Conservation (phyloP, 306 rosid genomes). For the Trichosanthes cucumerina region DNA sequence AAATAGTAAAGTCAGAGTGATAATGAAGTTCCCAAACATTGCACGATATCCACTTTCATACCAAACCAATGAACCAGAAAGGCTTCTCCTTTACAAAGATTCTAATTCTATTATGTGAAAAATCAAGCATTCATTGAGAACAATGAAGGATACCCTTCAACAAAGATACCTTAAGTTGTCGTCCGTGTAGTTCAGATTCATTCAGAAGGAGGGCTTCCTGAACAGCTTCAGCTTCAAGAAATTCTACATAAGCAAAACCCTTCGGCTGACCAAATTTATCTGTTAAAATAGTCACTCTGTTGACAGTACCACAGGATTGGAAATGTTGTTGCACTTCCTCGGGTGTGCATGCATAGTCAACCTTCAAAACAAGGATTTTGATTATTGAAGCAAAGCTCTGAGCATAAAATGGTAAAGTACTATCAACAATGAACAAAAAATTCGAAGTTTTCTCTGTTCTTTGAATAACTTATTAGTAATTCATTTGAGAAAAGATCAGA, state of each 20-base stretch:
- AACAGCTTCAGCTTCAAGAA: slow-evolving; percentile 71
- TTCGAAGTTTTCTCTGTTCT: not conserved
- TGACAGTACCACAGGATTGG: slow-evolving; percentile 89
- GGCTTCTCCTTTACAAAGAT: not conserved
- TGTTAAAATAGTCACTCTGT: slow-evolving; percentile 79
- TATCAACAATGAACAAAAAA: not conserved
- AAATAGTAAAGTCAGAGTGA: not conserved
- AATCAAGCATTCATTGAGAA: not conserved
- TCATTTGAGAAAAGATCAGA: not conserved
- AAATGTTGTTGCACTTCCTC: slow-evolving; percentile 98
- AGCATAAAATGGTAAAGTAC: not conserved
- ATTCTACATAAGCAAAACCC: slow-evolving; percentile 98
- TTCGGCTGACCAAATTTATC: slow-evolving; percentile 92
- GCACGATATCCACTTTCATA: not conserved
- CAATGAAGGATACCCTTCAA: not conserved
- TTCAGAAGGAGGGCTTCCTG: slow-evolving; percentile 67
- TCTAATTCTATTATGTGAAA: not conserved
- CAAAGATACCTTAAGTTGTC: slow-evolving; percentile 64
- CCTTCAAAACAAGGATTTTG: slow-evolving; percentile 42
- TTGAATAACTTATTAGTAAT: not conserved
- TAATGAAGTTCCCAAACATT: not conserved
- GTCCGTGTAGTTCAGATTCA: slow-evolving; percentile 87
- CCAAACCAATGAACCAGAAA: not conserved
- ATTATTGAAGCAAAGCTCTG: slow-evolving; percentile 4
- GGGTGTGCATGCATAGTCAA: slow-evolving; percentile 94